Base-by-base conservation (phyloP, 768 basidiomycete species). In the Nidularia pulvinata region DNA sequence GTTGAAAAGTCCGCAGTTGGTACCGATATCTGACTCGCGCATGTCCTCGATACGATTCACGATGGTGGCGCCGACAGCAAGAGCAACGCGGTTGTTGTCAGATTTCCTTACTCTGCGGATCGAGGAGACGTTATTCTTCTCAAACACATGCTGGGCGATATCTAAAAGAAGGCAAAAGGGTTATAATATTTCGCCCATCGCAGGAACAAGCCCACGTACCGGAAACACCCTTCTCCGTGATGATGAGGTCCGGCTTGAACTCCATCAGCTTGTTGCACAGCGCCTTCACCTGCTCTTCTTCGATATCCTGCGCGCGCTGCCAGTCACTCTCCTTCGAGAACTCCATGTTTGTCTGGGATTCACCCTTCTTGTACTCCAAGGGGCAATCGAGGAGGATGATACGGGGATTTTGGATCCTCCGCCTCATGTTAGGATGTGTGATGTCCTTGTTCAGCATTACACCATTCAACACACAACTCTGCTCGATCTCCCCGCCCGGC, bases 371-470 rank as follows among this genome's bases (percentile, higher is more conserved):
- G 77, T 99, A 98, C 75, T 98, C 96, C 53, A 98, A 73, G 7
- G 95, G 95, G 69, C 95, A 98, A 69, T 97, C 95, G 39, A 98
- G 74, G 39, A 98, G 71, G 22, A 98, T 75, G 48, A 99, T 90
- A 10, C 95, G 74, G 3, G 96, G 97, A 59, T 93, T 91, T 56
- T 78, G 82, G 68, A 98, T 98, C 59, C 93, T 78, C 53, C 97
- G 71, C 51, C 96, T 78, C 97, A 98, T 99, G 60, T 91, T 87
- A 7, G 97, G 95, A 71, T 98, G 97, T 0, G 94, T 97, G 62
- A 99, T 91, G 67, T 98, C 97, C 79, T 99, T 98, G 84, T 98
- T 99, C 62, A 98, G 71, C 89, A 99, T 94, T 51, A 99, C 89
- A 46, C 97, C 96, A 50, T 79, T 83, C 52, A 98, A 69, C 3